A percentile compares a stretch with the other conserved stretches of the same genome.
Evolutionary conservation across 2,329 filamentous ascomycete genomes (phyloP).

Genomic region (Phialophora expanda): DNA sequence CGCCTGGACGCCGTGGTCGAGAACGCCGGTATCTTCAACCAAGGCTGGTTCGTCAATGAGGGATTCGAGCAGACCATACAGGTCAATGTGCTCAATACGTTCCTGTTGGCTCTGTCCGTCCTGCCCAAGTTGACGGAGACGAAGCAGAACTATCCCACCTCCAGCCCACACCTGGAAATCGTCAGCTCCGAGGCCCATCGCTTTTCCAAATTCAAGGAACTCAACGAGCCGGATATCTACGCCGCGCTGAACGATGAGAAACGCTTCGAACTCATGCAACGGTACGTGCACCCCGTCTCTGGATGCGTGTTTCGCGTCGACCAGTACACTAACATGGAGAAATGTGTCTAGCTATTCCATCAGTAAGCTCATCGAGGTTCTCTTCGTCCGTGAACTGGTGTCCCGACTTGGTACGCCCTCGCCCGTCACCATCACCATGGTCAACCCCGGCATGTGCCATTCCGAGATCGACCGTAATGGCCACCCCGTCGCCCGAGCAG

Average conservation of each 20-base stretch:
- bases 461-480: conserved; percentile 29
- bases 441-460: conserved; percentile 40
- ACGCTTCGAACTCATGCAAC: conserved; percentile 15
- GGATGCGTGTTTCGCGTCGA: neutral
- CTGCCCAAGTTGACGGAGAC: conserved; percentile 38
- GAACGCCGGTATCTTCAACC: conserved; percentile 47
- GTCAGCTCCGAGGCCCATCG: conserved; percentile 39
- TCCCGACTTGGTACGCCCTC: conserved; percentile 12
- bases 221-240: conserved; percentile 32
- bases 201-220: conserved; percentile 35
- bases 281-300: conserved; percentile 4
- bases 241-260: conserved; percentile 26
- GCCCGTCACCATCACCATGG: conserved; percentile 37
- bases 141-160: conserved; percentile 27
- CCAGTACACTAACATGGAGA: neutral
- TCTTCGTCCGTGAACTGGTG: conserved; percentile 36
- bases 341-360: conserved; percentile 29
- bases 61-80: conserved; percentile 41
- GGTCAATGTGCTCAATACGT: conserved; percentile 41
- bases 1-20: conserved; percentile 47
- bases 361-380: conserved; percentile 37
- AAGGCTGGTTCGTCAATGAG: conserved; percentile 28
- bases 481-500: neutral
- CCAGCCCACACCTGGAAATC: conserved; percentile 36
- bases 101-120: conserved; percentile 38